Base-by-base conservation (phyloP, 2,329 filamentous ascomycete species). In the Colletotrichum simmondsii region DNA sequence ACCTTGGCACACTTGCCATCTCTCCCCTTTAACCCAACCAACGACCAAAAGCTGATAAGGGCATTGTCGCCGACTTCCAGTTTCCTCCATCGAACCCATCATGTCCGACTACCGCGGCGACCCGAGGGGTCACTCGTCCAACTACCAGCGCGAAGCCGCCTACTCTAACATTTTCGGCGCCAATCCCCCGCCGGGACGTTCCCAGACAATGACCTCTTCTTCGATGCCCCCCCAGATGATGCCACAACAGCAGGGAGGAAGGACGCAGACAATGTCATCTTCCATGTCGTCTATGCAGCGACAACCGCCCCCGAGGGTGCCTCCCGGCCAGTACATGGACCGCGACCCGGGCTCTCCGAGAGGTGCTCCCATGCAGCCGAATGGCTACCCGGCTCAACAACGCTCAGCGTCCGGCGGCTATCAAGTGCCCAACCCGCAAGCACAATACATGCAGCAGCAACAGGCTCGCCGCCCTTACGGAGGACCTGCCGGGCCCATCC, bases 151-250 rank as follows among this genome's bases (percentile, higher is more conserved):
- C 85, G 95, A 99, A 90, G 94, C 95, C 77, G 97, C 96, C 76
- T 99, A 97, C 83, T 95, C 94, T 76, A 96, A 96, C 85, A 98
- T 98, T 81, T 99, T 98, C 82, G 97, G 96, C 77, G 92, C 92
- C 76, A 90, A 94, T 76, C 95, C 94, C 75, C 95, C 95, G 59
- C 91, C 94, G 58, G 96, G 96, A 71, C 93, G 97, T 82, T 97
- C 95, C 71, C 95, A 98, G 80, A 98, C 96, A 30, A 98, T 98
- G 95, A 97, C 92, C 75, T 95, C 94, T 68, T 92, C 95, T 75
- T 89, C 92, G 54, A 79, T 84, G 72, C 90, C 90, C 68, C 84
- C 86, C 61, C 82, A 85, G 78, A 85, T 86, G 81, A 85, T 84
- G 78, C 86, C 87, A 65, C 85, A 87, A 68, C 61, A 76, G 65